phyloP scores from a whole-genome alignment of 768 basidiomycete genomes.

The Kwoniella pini region DNA sequence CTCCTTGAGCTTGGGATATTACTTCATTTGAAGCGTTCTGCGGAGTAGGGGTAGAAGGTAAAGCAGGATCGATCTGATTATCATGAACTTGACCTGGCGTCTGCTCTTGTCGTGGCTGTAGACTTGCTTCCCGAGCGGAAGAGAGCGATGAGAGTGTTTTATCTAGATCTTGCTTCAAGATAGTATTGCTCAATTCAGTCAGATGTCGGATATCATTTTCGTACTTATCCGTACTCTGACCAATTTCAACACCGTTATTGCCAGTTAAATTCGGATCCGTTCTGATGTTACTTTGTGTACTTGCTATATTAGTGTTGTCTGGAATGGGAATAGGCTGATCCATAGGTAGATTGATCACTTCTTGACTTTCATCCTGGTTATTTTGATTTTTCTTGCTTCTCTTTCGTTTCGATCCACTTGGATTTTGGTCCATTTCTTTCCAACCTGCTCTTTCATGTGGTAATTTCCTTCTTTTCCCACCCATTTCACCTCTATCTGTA shows the following conservation, averaged over 20 bases:
- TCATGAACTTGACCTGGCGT: too few relatives aligned
- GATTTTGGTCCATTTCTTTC: slow-evolving; percentile 41
- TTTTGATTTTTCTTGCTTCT: slow-evolving; percentile 5
- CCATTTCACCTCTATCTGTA: slow-evolving; percentile 41
- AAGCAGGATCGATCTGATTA: slow-evolving; percentile 2
- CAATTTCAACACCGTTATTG: too few relatives aligned
- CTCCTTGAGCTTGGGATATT: slow-evolving; percentile 3
- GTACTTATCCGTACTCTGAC: neutral
- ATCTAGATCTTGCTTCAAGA: neutral
- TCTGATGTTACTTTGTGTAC: neutral
- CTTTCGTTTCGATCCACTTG: neutral
- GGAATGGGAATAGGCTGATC: neutral
- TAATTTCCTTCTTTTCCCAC: slow-evolving; percentile 43
- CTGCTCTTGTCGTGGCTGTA: neutral
- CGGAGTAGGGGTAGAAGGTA: neutral
- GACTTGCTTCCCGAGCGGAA: neutral
- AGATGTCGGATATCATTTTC: slow-evolving; percentile 12
- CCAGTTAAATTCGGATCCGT: neutral
- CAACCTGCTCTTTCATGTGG: slow-evolving; percentile 44
- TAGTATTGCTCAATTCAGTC: slow-evolving; percentile 13
- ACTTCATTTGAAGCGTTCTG: too few relatives aligned
- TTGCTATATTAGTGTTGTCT: too few relatives aligned
- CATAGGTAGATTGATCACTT: neutral
- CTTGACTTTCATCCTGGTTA: neutral
- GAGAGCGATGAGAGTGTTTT: neutral